These are phyloP conservation scores for Camellia oleifera DNA, from an alignment of 179 eudicot genomes.

Conservation along the genomic window DNA sequence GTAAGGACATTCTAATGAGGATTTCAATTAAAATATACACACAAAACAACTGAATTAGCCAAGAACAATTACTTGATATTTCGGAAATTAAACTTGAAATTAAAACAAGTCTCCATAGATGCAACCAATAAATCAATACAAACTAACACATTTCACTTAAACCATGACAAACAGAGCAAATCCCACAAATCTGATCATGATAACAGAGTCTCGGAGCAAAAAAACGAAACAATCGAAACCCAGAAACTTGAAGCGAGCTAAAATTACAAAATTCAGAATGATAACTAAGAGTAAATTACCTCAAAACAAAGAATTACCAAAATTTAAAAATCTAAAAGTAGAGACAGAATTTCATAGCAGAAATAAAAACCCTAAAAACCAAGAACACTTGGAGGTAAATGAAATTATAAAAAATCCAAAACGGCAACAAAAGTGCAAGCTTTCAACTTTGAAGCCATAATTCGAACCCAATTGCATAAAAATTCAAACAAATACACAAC, in stretches of 20 bases:
- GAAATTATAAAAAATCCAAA: not conserved
- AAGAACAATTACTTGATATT: not conserved
- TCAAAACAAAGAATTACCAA: not conserved
- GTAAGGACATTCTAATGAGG: not conserved
- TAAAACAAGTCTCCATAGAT: not conserved
- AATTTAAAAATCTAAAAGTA: not conserved
- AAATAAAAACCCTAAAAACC: conserved; percentile 11
- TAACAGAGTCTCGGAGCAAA: not conserved
- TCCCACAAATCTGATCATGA: conserved; percentile 1
- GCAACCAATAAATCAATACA: not conserved
- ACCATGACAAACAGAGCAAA: not conserved
- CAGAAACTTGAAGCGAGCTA: not conserved
- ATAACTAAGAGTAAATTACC: not conserved
- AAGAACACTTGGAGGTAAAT: not conserved
- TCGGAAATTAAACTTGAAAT: not conserved
- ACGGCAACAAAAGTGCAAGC: not conserved
- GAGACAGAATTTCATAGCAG: not conserved
- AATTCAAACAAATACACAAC: not conserved
- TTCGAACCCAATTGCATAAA: conserved; percentile 3
- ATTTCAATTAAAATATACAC: not conserved
- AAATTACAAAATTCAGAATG: not conserved
- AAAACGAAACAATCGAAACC: not conserved
- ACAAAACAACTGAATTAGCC: not conserved
- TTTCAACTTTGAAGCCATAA: not conserved
- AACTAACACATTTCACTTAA: not conserved